phyloP scores from a whole-genome alignment of 495 filamentous ascomycete species.

The Aspergillus panamensis region DNA sequence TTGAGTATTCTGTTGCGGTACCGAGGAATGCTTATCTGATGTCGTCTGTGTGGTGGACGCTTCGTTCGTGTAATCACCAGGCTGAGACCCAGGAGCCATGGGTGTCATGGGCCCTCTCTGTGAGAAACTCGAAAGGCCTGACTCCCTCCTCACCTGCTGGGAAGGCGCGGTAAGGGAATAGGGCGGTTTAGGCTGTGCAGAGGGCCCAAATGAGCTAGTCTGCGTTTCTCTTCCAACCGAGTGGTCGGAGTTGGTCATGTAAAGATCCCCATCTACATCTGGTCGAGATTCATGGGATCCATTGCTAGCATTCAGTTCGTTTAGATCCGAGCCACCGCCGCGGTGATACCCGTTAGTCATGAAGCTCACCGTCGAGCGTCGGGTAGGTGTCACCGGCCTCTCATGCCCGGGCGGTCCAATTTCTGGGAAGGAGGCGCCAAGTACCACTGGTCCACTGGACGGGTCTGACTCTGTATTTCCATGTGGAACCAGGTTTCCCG shows the following conservation, averaged over 20 bases:
- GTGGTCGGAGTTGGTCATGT: constrained; percentile 48
- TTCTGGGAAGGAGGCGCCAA: constrained; percentile 56
- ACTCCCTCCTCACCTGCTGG: constrained; percentile 50
- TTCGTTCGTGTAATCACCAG: constrained; percentile 73
- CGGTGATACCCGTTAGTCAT: constrained; percentile 49
- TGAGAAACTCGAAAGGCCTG: constrained; percentile 50
- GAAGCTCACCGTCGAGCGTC: constrained; percentile 46
- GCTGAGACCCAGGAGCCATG: constrained; percentile 71
- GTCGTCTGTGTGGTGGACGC: constrained; percentile 81
- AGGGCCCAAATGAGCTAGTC: constrained; percentile 50
- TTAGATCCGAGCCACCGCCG: constrained; percentile 46
- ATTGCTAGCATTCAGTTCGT: constrained; percentile 54
- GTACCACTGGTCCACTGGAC: constrained; percentile 56
- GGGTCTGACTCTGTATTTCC: constrained; percentile 40
- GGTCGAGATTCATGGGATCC: constrained; percentile 53
- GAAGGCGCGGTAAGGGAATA: constrained; percentile 51
- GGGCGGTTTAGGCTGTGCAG: constrained; percentile 48
- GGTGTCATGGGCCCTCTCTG: constrained; percentile 72
- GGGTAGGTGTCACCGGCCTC: constrained; percentile 51
- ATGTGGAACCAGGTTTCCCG: constrained; percentile 42
- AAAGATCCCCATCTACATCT: constrained; percentile 59
- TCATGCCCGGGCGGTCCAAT: constrained; percentile 30
- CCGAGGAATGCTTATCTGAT: constrained; percentile 57
- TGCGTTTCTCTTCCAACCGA: constrained; percentile 41
- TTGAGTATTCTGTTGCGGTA: constrained; percentile 58